Conservation (phyloP, 768 basidiomycete species). For the Amanita exitialis region DNA sequence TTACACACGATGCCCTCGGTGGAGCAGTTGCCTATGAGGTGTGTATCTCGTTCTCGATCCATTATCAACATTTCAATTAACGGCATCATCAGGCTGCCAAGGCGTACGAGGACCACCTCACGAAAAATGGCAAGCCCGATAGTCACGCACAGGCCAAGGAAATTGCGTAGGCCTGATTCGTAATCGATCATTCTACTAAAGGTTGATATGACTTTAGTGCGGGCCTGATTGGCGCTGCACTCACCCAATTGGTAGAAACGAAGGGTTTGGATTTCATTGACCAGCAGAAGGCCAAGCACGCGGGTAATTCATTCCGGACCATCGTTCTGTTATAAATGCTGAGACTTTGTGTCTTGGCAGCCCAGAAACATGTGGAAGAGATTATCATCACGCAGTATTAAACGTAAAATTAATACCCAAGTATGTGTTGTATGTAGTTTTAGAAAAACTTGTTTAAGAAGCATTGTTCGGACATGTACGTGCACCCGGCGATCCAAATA, state of each 20-base stretch:
- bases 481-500: too few relatives aligned
- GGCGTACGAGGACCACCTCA: constrained; percentile 47
- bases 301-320: constrained; percentile 6
- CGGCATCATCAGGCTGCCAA: constrained; percentile 40
- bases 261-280: constrained; percentile 28
- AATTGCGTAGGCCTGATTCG: constrained; percentile 23
- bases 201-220: constrained; percentile 24
- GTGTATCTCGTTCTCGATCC: not conserved
- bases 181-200: not conserved
- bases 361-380: not conserved
- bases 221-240: constrained; percentile 42
- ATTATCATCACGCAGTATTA: not conserved
- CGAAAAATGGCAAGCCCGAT: constrained; percentile 34
- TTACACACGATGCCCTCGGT: constrained; percentile 60
- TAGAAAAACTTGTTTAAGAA: too few relatives aligned
- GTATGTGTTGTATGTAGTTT: too few relatives aligned
- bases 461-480: too few relatives aligned
- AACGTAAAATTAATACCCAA: too few relatives aligned
- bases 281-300: constrained; percentile 15
- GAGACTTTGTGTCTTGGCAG: not conserved
- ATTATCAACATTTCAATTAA: not conserved
- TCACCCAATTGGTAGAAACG: constrained; percentile 47
- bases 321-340: not conserved
- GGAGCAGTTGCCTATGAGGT: constrained; percentile 62
- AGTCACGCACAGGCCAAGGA: constrained; percentile 47